Conservation (phyloP, 306 rosid genomes). For the Arachis stenosperma region DNA sequence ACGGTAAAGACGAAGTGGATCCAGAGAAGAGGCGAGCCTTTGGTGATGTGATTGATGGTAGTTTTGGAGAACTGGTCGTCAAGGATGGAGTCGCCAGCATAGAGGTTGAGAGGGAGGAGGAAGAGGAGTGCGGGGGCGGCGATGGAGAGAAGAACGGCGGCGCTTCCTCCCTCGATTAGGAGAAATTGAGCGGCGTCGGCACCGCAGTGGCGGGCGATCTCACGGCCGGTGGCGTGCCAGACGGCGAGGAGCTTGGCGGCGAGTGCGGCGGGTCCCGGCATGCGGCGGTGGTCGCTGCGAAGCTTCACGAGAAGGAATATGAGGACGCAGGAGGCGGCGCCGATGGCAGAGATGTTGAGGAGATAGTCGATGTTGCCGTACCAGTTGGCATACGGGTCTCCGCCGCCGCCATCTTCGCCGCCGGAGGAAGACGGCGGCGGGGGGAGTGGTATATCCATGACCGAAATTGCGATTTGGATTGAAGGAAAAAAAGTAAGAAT, state of each 20-base stretch:
- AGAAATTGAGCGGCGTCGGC: conserved; percentile 96
- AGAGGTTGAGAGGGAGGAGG: conserved; percentile 78
- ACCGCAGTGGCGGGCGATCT: conserved; percentile 89
- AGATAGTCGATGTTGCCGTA: conserved; percentile 93
- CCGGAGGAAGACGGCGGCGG: conserved; percentile 58
- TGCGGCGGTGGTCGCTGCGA: conserved; percentile 92
- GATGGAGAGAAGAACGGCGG: conserved; percentile 60
- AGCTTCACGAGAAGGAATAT: conserved; percentile 88
- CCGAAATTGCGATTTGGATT: conserved; percentile 15
- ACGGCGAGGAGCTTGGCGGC: conserved; percentile 83
- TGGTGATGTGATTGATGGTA: conserved; percentile 74
- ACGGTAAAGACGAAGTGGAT: conserved; percentile 76
- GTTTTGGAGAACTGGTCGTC: conserved; percentile 84
- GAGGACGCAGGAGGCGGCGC: conserved; percentile 71
- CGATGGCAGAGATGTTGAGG: conserved; percentile 85
- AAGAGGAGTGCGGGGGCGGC: conserved; percentile 55
- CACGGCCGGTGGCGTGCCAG: conserved; percentile 88
- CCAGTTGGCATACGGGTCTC: conserved; percentile 52
- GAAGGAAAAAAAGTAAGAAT: conserved; percentile 49
- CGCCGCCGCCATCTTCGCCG: conserved; percentile 45
- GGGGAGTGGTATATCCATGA: conserved; percentile 43
- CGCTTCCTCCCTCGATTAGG: conserved; percentile 93
- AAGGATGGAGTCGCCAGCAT: conserved; percentile 64
- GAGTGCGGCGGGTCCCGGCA: conserved; percentile 87
- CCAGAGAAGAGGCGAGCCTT: conserved; percentile 89